Evolutionary conservation across 371 early-diverging fungal species (phyloP), one percentile per base, ranked within the genome.

Genomic region (Syncephalastrum monosporum): DNA sequence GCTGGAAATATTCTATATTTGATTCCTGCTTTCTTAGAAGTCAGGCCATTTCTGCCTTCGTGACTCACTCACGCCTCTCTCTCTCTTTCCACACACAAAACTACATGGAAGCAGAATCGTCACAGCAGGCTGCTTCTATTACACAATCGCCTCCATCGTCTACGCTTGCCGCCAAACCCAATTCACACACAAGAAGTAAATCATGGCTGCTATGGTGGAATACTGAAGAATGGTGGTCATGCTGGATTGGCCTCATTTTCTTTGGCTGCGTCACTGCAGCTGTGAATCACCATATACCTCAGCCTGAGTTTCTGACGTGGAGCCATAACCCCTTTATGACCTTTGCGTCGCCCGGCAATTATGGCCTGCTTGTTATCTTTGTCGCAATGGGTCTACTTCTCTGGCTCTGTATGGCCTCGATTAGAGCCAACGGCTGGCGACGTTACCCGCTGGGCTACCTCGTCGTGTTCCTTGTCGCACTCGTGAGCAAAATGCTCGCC

Each of bases 151-250:
- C 38, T 10, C 10, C 38, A 33, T 33, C 38, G 5, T 33, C 38
- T 1, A 33, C 38, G 3, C 38, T 10, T 5, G 8, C 38, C 12
- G 8, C 10, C 38, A 33, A 33, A 33, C 5, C 38, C 2, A 10
- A 33, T 8, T 10, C 38, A 8, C 10, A 2, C 38, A 33, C 2
- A 5, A 54, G 49, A 16, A 24, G 52, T 5, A 65, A 72, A 49
- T 47, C 67, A 10, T 84, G 79, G 80, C 56, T 81, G 10, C 60
- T 82, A 53, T 82, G 85, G 72, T 84, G 85, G 85, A 84, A 84
- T 59, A 71, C 76, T 21, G 82, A 82, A 52, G 85, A 84, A 54
- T 84, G 85, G 85, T 82, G 82, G 85, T 71, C 85, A 8, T 79
- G 79, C 45, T 82, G 82, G 82, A 82, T 82, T 47, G 85, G 85